A percentile compares a stretch with the other conserved stretches of the same genome.
phyloP scores from a whole-genome alignment of 2,329 filamentous ascomycete genomes.

The Apiospora aurea region DNA sequence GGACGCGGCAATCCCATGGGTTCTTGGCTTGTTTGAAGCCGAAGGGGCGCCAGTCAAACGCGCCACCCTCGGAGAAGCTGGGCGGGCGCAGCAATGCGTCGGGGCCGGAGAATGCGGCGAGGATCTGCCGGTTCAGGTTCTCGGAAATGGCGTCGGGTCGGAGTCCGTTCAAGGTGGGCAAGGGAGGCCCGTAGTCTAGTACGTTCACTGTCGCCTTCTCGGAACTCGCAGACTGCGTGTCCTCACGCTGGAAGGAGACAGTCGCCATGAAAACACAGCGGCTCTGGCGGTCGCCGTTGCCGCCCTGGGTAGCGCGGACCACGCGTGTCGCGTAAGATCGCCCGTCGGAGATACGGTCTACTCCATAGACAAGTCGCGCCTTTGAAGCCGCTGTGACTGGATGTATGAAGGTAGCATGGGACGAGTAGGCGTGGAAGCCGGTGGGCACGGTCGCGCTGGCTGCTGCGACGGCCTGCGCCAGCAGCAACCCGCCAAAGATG shows the following conservation, averaged over 20 bases:
- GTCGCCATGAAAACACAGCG: constrained; percentile 24
- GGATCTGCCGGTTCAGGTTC: background rate
- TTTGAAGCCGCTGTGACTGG: constrained; percentile 1
- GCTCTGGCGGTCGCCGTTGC: background rate
- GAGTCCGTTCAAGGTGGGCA: background rate
- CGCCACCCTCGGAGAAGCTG: constrained; percentile 15
- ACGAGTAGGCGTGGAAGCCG: constrained; percentile 19
- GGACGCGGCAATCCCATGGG: constrained; percentile 9
- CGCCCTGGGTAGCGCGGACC: constrained; percentile 23
- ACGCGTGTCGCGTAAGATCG: constrained; percentile 24
- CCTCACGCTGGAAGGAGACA: constrained; percentile 19
- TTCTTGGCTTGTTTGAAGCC: background rate
- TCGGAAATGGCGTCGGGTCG: constrained; percentile 12
- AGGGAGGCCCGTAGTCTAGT: background rate
- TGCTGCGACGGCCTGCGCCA: constrained; percentile 23
- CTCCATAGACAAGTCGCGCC: background rate
- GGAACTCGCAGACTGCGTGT: accelerated
- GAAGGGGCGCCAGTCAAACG: background rate
- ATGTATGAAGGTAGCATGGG: constrained; percentile 22
- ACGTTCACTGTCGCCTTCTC: background rate
- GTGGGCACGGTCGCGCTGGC: constrained; percentile 23
- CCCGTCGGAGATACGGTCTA: constrained; percentile 25
- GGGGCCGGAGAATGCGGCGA: background rate
- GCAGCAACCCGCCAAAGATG: constrained; percentile 26
- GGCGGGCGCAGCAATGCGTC: background rate